Conservation (phyloP, 140 eudicot genomes). For the Anethum foeniculum region DNA sequence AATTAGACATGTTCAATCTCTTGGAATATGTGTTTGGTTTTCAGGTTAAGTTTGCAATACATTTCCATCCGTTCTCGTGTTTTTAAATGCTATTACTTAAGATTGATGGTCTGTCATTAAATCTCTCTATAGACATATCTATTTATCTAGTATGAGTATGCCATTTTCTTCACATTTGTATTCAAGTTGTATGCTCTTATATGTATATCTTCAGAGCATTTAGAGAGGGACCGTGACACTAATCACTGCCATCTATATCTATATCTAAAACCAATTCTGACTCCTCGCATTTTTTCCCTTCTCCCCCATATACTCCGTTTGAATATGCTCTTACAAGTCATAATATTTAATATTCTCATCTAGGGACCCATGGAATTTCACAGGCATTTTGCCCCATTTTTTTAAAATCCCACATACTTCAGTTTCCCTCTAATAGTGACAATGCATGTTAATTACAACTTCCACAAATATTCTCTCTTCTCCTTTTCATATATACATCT, state of each 20-base stretch:
- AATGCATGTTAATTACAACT: too few species aligned
- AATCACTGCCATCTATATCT: neutral
- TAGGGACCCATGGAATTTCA: neutral
- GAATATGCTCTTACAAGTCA: neutral
- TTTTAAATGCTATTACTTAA: neutral
- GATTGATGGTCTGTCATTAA: neutral
- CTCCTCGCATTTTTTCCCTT: neutral
- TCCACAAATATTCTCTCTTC: too few species aligned
- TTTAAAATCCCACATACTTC: neutral
- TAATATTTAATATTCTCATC: neutral
- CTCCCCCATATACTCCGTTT: neutral
- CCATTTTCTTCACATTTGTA: neutral
- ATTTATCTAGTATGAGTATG: neutral
- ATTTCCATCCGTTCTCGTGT: neutral
- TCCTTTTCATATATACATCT: too few species aligned
- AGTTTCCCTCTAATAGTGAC: neutral
- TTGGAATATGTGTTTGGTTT: slow-evolving; percentile 90
- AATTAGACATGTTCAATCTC: slow-evolving; percentile 87
- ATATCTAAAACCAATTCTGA: neutral
- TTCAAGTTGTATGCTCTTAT: neutral
- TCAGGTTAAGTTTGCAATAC: slow-evolving; percentile 50
- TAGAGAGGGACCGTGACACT: neutral
- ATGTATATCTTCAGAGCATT: neutral
- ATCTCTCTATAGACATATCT: neutral
- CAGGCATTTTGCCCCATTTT: neutral